phyloP scores from a whole-genome alignment of 2,329 filamentous ascomycete genomes.

The Penicillium hesseltinei region DNA sequence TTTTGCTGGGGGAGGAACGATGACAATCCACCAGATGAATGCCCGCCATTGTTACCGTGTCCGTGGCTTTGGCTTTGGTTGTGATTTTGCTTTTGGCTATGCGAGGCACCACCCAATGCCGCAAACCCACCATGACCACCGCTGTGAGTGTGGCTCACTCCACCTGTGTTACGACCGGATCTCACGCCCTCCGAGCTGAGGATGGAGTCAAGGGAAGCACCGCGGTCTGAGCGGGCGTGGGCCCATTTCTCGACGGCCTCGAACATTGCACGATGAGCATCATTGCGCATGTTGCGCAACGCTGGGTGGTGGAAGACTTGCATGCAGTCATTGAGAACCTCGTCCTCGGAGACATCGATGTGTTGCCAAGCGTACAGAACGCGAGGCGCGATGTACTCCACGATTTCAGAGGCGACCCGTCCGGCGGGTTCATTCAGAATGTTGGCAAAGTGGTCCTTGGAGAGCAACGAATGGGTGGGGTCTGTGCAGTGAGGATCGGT shows the following conservation, averaged over 20 bases:
- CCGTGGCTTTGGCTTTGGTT: constrained; percentile 13
- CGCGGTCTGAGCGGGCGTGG: constrained; percentile 64
- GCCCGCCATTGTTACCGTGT: constrained; percentile 9
- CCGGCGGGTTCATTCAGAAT: constrained; percentile 75
- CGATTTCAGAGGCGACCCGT: constrained; percentile 67
- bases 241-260: constrained; percentile 79
- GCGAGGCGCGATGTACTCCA: constrained; percentile 84
- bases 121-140: constrained; percentile 25
- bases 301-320: constrained; percentile 89
- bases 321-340: constrained; percentile 78
- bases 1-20: constrained; percentile 23
- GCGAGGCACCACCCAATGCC: constrained; percentile 23
- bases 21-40: constrained; percentile 18
- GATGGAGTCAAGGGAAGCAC: constrained; percentile 67
- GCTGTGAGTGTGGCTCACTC: constrained; percentile 36
- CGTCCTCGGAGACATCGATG: constrained; percentile 73
- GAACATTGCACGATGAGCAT: constrained; percentile 88
- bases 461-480: constrained; percentile 78
- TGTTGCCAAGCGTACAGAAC: constrained; percentile 94
- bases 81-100: constrained; percentile 20
- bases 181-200: constrained; percentile 81
- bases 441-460: constrained; percentile 82
- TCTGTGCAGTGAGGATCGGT: constrained; percentile 71
- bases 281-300: constrained; percentile 68
- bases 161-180: constrained; percentile 66